A percentile compares a stretch with the other conserved stretches of the same genome.
Evolutionary conservation across 257 asterid genomes (phyloP).

Genomic region (Solanum peruvianum): DNA sequence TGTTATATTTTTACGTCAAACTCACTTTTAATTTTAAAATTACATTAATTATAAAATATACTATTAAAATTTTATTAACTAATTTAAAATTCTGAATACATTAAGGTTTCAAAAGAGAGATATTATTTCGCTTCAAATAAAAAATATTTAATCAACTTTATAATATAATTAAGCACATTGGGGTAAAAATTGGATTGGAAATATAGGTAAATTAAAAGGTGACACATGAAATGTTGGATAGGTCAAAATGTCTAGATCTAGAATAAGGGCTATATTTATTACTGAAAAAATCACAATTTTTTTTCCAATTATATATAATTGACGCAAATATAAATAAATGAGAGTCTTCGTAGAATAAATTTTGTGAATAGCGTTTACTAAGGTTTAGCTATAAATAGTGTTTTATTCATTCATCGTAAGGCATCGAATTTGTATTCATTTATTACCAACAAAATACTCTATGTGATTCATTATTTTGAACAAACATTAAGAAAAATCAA

Average conservation of each 20-base stretch:
- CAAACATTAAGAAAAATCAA: not conserved
- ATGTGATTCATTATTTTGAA: not conserved
- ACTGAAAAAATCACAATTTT: not conserved
- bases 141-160: too few relatives aligned
- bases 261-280: not conserved
- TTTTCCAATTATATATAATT: not conserved
- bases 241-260: not conserved
- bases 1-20: too few relatives aligned
- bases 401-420: not conserved
- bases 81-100: too few relatives aligned
- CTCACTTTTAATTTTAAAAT: too few relatives aligned
- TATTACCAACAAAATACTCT: not conserved
- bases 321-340: not conserved
- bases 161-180: too few relatives aligned
- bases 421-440: not conserved
- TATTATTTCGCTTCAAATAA: too few relatives aligned
- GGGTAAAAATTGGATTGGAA: too few relatives aligned
- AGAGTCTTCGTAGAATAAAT: accelerated
- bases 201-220: not conserved
- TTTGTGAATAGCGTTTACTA: not conserved
- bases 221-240: not conserved
- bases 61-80: too few relatives aligned
- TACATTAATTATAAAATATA: too few relatives aligned
- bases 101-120: too few relatives aligned
- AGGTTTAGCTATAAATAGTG: too few relatives aligned